Conservation (phyloP, 2,329 filamentous ascomycete genomes). For the Ceratocystis ficicola region DNA sequence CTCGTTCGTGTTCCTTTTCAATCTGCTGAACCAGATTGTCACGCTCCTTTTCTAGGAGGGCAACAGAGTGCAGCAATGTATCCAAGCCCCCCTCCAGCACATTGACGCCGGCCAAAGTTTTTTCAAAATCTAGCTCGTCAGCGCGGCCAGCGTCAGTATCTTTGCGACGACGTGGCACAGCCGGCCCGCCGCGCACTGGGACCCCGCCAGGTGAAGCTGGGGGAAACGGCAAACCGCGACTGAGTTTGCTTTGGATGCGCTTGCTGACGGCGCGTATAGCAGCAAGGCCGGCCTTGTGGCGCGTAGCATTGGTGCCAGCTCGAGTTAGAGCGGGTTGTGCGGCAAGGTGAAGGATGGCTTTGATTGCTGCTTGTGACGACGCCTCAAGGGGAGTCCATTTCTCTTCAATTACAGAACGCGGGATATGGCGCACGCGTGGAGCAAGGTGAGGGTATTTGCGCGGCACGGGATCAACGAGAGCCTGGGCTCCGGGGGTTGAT, state of each 20-base stretch:
- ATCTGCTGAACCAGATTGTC: constrained; percentile 44
- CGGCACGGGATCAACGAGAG: constrained; percentile 29
- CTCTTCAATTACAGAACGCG: constrained; percentile 49
- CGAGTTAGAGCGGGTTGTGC: constrained; percentile 51
- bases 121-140: constrained; percentile 54
- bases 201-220: constrained; percentile 32
- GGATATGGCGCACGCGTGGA: constrained; percentile 41
- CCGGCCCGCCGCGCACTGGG: constrained; percentile 17
- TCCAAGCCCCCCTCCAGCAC: constrained; percentile 47
- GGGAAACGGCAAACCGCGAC: constrained; percentile 54
- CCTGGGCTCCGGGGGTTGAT: constrained; percentile 12
- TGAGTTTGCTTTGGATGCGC: constrained; percentile 46
- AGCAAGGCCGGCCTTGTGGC: constrained; percentile 42
- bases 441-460: constrained; percentile 36
- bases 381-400: constrained; percentile 52
- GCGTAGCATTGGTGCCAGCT: constrained; percentile 37
- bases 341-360: constrained; percentile 44
- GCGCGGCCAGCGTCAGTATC: constrained; percentile 36
- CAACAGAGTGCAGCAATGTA: constrained; percentile 49
- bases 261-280: constrained; percentile 45
- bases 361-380: constrained; percentile 44
- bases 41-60: constrained; percentile 47
- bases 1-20: constrained; percentile 41
- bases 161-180: constrained; percentile 26
- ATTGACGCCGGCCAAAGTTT: constrained; percentile 47